Evolutionary conservation across 2,329 filamentous ascomycete genomes (phyloP).

Genomic region (Cadophora luteo-olivacea): DNA sequence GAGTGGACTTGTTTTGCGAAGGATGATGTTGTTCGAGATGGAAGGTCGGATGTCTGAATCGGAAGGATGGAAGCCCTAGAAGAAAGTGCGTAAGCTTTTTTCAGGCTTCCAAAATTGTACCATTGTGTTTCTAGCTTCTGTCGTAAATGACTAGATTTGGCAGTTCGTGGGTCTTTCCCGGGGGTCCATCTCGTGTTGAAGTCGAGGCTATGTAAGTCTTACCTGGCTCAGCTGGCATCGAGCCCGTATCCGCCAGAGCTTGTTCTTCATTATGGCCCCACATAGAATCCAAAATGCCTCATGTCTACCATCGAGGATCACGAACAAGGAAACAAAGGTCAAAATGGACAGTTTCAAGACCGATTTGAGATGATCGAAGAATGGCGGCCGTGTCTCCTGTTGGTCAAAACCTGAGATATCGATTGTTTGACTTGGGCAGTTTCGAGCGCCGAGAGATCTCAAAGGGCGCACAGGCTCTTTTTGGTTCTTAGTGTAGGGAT

Average conservation of each 20-base stretch:
- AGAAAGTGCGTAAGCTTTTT: conserved; percentile 1
- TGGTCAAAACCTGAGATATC: not conserved
- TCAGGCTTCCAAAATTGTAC: not conserved
- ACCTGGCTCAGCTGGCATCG: not conserved
- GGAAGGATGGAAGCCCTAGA: not conserved
- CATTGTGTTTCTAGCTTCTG: not conserved
- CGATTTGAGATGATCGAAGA: not conserved
- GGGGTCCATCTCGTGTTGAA: conserved; percentile 1
- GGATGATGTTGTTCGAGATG: not conserved
- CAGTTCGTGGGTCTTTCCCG: conserved; percentile 10
- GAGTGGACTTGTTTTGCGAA: conserved; percentile 7
- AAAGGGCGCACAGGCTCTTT: conserved; percentile 1
- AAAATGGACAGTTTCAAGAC: conserved; percentile 2
- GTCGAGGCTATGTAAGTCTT: not conserved
- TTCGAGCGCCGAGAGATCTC: conserved; percentile 11
- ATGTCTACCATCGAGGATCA: not conserved
- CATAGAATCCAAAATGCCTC: conserved; percentile 2
- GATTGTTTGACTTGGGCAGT: conserved; percentile 29
- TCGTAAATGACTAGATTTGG: conserved; percentile 10
- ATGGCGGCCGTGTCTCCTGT: not conserved
- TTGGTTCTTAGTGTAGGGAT: not conserved
- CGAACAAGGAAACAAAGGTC: conserved; percentile 5
- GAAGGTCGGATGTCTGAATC: not conserved
- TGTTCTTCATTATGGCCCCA: not conserved
- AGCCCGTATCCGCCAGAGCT: conserved; percentile 6